These are phyloP conservation scores for Echinochloa phyllopogon DNA, from an alignment of 176 grass and related monocot genomes.

Conservation along the genomic window DNA sequence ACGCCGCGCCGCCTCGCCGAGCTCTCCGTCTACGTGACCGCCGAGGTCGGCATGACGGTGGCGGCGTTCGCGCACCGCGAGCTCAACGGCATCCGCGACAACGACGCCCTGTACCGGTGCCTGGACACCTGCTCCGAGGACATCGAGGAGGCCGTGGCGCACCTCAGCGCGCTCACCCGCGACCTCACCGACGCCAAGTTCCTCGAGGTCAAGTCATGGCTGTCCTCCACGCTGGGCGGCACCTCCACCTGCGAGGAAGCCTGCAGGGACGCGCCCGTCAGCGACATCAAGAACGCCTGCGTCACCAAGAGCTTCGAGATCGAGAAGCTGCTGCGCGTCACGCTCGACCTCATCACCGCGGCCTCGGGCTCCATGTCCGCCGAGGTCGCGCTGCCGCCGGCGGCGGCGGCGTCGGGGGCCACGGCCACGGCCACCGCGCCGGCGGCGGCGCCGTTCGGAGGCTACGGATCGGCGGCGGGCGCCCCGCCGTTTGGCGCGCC, in stretches of 20 bases:
- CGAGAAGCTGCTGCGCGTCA: conserved; percentile 59
- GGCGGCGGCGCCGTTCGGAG: no score
- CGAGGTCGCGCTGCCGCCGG: conserved; percentile 20
- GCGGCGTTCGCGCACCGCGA: conserved; percentile 44
- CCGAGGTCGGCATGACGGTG: conserved; percentile 47
- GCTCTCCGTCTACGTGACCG: conserved; percentile 45
- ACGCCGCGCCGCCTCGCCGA: conserved; percentile 46
- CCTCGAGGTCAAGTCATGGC: conserved; percentile 48
- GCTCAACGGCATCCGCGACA: conserved; percentile 29
- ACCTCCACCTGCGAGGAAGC: conserved; percentile 47
- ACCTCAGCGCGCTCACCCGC: conserved; percentile 51
- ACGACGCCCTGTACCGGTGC: conserved; percentile 29
- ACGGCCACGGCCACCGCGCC: not conserved
- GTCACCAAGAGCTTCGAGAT: conserved; percentile 59
- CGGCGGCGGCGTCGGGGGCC: not conserved
- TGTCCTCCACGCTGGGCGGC: conserved; percentile 37
- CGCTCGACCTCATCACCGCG: conserved; percentile 52
- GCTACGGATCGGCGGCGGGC: not conserved
- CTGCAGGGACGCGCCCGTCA: conserved; percentile 47
- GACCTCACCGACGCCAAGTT: conserved; percentile 56
- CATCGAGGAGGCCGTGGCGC: conserved; percentile 59
- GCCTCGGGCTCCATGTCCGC: conserved; percentile 23
- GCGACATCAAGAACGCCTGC: conserved; percentile 46
- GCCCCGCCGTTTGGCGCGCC: not conserved
- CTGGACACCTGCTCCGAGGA: conserved; percentile 55